phyloP scores from a whole-genome alignment of 2,329 filamentous ascomycete species.

The Xylariaceae sp. region DNA sequence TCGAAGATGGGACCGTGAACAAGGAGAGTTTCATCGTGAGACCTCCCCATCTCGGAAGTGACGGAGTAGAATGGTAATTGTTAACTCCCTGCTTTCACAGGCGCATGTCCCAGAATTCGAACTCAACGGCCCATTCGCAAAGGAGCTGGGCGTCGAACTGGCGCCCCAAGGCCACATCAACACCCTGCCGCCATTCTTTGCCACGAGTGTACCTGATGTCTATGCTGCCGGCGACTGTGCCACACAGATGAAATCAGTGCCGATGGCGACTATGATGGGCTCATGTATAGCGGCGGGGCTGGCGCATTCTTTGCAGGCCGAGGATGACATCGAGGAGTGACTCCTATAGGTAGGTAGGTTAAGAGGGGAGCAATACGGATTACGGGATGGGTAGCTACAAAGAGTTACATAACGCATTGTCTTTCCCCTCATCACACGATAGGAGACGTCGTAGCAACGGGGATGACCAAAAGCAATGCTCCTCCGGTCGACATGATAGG shows the following conservation, averaged over 20 bases:
- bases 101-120: conserved; percentile 35
- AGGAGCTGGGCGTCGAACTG: conserved; percentile 41
- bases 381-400: no score
- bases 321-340: conserved; percentile 23
- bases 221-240: conserved; percentile 50
- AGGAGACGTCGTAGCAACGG: background rate
- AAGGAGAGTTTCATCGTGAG: conserved; percentile 37
- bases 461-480: background rate
- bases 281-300: conserved; percentile 19
- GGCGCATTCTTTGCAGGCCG: conserved; percentile 22
- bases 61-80: no score
- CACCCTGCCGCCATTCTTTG: conserved; percentile 39
- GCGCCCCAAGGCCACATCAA: conserved; percentile 40
- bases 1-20: conserved; percentile 33
- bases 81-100: conserved; percentile 1
- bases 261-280: conserved; percentile 27
- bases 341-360: background rate
- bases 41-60: background rate
- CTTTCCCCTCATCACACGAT: background rate
- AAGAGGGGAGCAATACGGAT: no score
- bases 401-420: background rate
- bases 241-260: conserved; percentile 25
- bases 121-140: conserved; percentile 38
- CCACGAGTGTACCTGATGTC: conserved; percentile 45
- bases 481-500: no score